Base-by-base conservation (phyloP, 768 basidiomycete genomes). In the Macrolepiota dolichaula region DNA sequence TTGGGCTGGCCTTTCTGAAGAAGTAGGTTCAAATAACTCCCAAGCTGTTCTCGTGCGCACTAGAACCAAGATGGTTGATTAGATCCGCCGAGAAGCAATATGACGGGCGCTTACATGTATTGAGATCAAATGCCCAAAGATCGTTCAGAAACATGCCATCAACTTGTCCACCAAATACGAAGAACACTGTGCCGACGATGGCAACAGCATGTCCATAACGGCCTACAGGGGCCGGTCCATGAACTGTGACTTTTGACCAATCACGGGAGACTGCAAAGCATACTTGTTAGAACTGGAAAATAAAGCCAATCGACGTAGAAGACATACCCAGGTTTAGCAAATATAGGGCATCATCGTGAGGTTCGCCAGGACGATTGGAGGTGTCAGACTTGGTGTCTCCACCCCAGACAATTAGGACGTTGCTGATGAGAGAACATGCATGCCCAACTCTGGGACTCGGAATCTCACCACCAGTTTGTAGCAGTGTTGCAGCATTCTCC, bases 341-440 rank as follows among this genome's bases (percentile, higher is more conserved):
- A 79, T 98, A 98, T 47, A 98, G 77, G 0, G 86, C 90, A 72
- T 98, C 93, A 71, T 98, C 97, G 74, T 95, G 92, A 36, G 59
- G 59, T 19, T 61, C 66, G 83, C 86, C 62, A 94, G 94, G 10
- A 76, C 9, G 79, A 79, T 65, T 80, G 83, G 35, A 81, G 76
- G 72, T 24, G 78, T 89, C 88, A 13, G 87, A 85, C 75, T 94
- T 96, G 3, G 96, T 98, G 71, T 99, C 97, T 25, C 96, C 97
- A 35, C 97, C 97, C 97, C 97, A 99, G 3, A 98, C 89, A 62
- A 98, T 91, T 62, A 99, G 79, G 53, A 98, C 96, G 69, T 91
- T 94, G 72, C 94, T 94, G 60, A 98, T 94, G 53, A 98, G 85
- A 5, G 96, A 96, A 72, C 91, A 90, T 2, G 95, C 94, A 76